Conservation (phyloP, 192 early-diverging fungal species). For the Piromyces sp. region DNA sequence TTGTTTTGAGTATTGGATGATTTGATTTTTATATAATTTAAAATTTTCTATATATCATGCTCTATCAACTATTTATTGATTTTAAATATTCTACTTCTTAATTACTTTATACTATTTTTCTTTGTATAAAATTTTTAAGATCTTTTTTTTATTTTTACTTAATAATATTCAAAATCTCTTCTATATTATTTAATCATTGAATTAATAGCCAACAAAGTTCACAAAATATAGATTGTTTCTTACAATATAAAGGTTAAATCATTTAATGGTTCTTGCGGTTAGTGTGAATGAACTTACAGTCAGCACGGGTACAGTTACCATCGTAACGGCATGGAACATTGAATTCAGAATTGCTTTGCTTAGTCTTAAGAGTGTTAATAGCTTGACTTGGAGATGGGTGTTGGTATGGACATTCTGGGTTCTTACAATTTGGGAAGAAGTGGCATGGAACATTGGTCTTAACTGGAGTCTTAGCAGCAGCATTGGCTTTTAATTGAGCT, state of each 20-base stretch:
- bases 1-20: too few species aligned
- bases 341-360: background rate
- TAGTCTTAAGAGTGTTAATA: background rate
- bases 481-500: background rate
- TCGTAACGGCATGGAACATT: background rate
- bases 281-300: background rate
- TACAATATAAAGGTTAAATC: background rate
- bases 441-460: background rate
- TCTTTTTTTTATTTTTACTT: background rate
- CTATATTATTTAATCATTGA: background rate
- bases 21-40: too few species aligned
- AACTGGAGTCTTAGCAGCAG: background rate
- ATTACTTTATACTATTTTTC: background rate
- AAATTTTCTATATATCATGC: too few species aligned
- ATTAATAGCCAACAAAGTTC: background rate
- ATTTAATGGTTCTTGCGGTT: background rate
- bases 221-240: background rate
- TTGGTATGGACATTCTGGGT: slow-evolving; percentile 3
- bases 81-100: background rate
- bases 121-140: background rate
- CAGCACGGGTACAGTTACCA: background rate
- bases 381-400: slow-evolving; percentile 1
- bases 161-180: background rate
- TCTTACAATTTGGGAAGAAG: slow-evolving; percentile 1
- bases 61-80: background rate